Evolutionary conservation across 306 rosid species (phyloP), one percentile per base, ranked within the genome.

Genomic region (Cicer judaicum): DNA sequence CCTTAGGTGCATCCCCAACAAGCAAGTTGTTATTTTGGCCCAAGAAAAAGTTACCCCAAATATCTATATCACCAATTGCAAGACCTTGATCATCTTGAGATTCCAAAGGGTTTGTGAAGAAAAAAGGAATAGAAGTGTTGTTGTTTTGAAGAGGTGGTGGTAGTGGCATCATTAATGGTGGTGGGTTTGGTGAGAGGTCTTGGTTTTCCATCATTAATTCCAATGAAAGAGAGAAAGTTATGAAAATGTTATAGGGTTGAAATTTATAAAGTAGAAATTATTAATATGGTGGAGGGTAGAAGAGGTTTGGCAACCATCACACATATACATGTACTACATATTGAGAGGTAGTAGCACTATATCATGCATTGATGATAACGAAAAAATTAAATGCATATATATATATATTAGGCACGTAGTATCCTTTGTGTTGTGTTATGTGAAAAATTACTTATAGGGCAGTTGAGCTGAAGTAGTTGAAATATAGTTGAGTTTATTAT

Each of bases 31-130:
- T 47, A 16, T 10, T 79, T 60, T 83, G 90, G 29, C 85, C 84
- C 2, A 87, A 85, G 69, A 89, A 87, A 62, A 91, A 67, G 73
- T 78, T 75, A 15, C 76, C 80, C 98, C 98, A 93, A 10, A 3
- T 29, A 29, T 93, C 96, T 38, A 88, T 88, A 2, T 86, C 90
- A 4, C 46, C 79, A 0, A 78, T 79, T 29, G 34, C 34, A 1
- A 79, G 60, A 8, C 46, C 56, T 64, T 86, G 84, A 34, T 63
- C 78, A 34, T 63, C 78, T 44, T 47, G 83, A 40, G 68, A 49
- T 2, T 83, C 85, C 72, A 72, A 39, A 78, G 77, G 71, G 53
- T 74, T 66, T 0, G 88, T 76, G 78, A 87, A 83, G 72, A 81
- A 70, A 61, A 77, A 87, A 8, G 84, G 81, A 73, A 78, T 21